Conservation (phyloP, 2,329 filamentous ascomycete species). For the Magnaporthiopsis rhizophila region DNA sequence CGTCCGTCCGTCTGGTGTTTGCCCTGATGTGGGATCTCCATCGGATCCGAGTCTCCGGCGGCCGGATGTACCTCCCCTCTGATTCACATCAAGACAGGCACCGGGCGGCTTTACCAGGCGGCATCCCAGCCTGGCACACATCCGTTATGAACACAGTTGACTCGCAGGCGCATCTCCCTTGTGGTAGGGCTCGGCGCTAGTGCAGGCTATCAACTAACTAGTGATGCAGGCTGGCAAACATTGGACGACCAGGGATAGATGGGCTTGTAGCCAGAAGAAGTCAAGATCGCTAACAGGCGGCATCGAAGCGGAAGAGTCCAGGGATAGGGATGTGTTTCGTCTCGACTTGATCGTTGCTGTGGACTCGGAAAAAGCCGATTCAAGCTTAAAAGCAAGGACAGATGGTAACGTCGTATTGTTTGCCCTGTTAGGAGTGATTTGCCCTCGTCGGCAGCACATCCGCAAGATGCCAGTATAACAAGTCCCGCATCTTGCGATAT, state of each 20-base stretch:
- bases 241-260: neutral
- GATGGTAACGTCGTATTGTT: neutral
- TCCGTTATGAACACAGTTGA: neutral
- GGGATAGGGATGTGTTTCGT: neutral
- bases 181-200: neutral
- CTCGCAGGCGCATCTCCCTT: neutral
- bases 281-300: neutral
- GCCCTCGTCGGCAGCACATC: no score
- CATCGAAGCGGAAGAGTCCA: neutral
- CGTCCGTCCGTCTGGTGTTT: neutral
- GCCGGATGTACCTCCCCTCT: neutral
- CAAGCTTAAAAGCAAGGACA: neutral
- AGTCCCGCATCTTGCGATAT: neutral
- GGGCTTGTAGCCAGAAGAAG: neutral
- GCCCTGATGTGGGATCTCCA: neutral
- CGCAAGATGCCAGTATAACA: neutral
- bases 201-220: neutral
- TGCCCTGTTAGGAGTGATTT: neutral
- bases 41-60: neutral
- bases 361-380: neutral
- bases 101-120: no score
- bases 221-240: neutral
- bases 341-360: neutral
- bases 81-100: neutral
- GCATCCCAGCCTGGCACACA: neutral